phyloP scores from a whole-genome alignment of 768 basidiomycete species.

The Phanerodontia chrysosporium region DNA sequence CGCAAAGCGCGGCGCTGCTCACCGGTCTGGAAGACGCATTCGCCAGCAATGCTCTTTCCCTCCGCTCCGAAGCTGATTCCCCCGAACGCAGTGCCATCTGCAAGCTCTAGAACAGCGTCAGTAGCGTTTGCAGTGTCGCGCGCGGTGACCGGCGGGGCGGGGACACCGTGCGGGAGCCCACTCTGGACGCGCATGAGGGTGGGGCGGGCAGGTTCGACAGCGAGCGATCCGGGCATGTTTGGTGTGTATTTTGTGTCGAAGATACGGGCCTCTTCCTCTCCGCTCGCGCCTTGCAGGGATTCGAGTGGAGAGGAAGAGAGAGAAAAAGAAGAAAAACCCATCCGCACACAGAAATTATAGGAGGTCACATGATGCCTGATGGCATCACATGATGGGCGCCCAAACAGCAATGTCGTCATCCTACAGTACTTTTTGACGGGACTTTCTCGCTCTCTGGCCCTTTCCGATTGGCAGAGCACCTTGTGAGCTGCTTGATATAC shows the following conservation, averaged over 20 bases:
- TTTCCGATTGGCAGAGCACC: background rate
- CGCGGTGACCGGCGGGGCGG: conserved; percentile 32
- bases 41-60: conserved; percentile 87
- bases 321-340: conserved; percentile 20
- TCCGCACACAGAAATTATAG: background rate
- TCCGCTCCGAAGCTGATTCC: conserved; percentile 94
- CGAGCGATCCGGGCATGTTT: conserved; percentile 12
- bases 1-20: conserved; percentile 24
- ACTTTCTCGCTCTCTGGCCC: background rate
- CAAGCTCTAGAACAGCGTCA: conserved; percentile 82
- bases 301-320: conserved; percentile 29
- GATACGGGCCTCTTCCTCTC: conserved; percentile 27
- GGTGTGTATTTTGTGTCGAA: conserved; percentile 15
- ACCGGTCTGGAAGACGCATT: conserved; percentile 99
- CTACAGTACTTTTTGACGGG: background rate
- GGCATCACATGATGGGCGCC: background rate
- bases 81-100: conserved; percentile 82
- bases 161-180: conserved; percentile 31
- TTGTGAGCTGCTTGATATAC: too few species aligned
- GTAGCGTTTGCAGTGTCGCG: conserved; percentile 17
- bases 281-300: conserved; percentile 22
- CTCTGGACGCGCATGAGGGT: conserved; percentile 43
- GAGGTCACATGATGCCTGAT: background rate
- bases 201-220: conserved; percentile 30
- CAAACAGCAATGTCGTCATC: background rate